Evolutionary conservation across 2,329 filamentous ascomycete species (phyloP).

Genomic region (Colletotrichum agaves): DNA sequence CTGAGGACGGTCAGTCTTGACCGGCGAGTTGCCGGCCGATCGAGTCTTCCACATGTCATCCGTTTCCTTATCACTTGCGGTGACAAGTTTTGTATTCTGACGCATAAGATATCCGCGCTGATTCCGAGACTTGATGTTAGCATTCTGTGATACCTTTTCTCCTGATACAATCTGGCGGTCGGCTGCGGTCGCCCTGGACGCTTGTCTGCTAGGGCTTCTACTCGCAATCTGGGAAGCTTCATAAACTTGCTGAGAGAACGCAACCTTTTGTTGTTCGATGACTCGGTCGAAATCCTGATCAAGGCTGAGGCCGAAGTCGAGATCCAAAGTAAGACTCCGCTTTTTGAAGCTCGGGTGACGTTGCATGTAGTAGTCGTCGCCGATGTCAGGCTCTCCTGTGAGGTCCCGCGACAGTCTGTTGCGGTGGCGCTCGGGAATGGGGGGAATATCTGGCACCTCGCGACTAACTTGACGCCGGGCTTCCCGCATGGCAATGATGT

Average conservation of each 20-base stretch:
- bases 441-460: constrained; percentile 70
- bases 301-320: constrained; percentile 86
- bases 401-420: constrained; percentile 63
- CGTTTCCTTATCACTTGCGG: constrained; percentile 82
- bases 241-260: constrained; percentile 54
- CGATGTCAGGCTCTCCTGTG: constrained; percentile 50
- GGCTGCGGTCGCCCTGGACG: constrained; percentile 47
- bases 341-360: constrained; percentile 81
- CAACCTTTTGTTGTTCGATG: constrained; percentile 97
- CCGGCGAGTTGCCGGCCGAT: constrained; percentile 74
- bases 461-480: constrained; percentile 86
- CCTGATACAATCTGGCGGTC: constrained; percentile 4
- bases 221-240: constrained; percentile 38
- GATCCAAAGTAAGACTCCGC: constrained; percentile 82
- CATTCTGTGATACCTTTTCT: constrained; percentile 51
- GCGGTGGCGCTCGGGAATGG: constrained; percentile 70
- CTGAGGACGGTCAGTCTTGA: constrained; percentile 83
- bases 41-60: constrained; percentile 66
- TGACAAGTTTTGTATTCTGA: constrained; percentile 96
- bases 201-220: constrained; percentile 55
- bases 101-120: constrained; percentile 99
- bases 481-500: constrained; percentile 86
- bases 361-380: constrained; percentile 60
- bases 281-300: constrained; percentile 95
- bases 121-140: constrained; percentile 72